Evolutionary conservation across 768 basidiomycete genomes (phyloP).

Genomic region (Lentinula edodes): DNA sequence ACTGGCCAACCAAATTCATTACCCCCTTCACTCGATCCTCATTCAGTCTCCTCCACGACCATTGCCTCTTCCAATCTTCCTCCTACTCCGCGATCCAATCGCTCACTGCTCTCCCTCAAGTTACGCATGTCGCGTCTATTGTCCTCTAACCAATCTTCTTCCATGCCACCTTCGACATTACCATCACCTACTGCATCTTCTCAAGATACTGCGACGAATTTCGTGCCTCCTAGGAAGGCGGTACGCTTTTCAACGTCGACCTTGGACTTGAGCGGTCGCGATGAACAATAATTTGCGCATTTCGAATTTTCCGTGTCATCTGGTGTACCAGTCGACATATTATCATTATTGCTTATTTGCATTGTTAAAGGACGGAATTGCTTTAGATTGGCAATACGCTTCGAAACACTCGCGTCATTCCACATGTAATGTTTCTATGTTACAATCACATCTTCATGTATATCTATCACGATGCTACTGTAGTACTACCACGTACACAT

Average conservation of each 20-base stretch:
- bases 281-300: neutral
- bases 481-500: neutral
- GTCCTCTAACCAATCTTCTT: constrained; percentile 34
- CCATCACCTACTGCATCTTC: constrained; percentile 31
- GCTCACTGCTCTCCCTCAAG: constrained; percentile 34
- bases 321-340: neutral
- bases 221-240: constrained; percentile 44
- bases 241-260: constrained; percentile 55
- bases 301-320: too few species aligned
- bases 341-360: neutral
- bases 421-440: neutral
- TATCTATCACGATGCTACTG: neutral
- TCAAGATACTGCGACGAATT: constrained; percentile 28
- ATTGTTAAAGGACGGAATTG: neutral
- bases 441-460: neutral
- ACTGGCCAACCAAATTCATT: constrained; percentile 27
- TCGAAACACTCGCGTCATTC: neutral
- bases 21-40: constrained; percentile 24
- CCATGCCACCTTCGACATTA: constrained; percentile 28
- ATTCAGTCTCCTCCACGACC: constrained; percentile 46
- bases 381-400: neutral
- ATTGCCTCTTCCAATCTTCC: constrained; percentile 28
- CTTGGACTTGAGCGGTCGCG: constrained; percentile 11
- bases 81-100: constrained; percentile 18
- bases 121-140: constrained; percentile 50